Percentiles rank a stretch among this genome's conserved stretches.
Conservation (phyloP, 2,329 filamentous ascomycete species). For the Calonectria naviculata region DNA sequence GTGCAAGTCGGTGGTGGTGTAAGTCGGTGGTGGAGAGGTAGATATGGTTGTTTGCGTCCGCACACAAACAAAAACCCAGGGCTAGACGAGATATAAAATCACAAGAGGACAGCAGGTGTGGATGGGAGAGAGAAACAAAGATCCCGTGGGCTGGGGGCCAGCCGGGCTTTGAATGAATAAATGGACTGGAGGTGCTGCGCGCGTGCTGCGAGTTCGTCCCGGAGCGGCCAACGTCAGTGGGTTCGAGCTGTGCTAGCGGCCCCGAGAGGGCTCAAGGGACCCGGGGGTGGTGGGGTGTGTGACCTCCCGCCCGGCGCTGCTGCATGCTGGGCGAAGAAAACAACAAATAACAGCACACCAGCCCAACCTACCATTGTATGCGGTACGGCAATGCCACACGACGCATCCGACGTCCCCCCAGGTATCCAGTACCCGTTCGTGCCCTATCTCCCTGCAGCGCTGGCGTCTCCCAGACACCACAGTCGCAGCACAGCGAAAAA, state of each 20-base stretch:
- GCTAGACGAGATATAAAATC: background rate
- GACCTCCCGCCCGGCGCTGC: background rate
- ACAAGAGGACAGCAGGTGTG: background rate
- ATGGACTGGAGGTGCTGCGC: background rate
- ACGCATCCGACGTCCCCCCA: background rate
- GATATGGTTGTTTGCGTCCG: background rate
- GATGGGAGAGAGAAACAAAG: background rate
- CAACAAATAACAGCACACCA: background rate
- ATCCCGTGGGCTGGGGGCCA: constrained; percentile 23
- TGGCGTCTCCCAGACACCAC: background rate
- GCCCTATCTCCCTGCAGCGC: background rate
- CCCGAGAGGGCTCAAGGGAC: background rate
- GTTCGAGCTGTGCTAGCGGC: background rate
- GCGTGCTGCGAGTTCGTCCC: background rate
- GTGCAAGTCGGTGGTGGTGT: constrained; percentile 7
- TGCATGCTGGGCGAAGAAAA: background rate
- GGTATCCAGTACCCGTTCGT: background rate
- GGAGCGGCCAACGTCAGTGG: background rate
- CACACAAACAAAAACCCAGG: background rate
- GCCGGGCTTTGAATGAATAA: constrained; percentile 9
- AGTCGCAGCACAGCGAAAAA: background rate
- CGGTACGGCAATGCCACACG: background rate
- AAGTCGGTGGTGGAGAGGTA: background rate
- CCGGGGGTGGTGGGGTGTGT: background rate
- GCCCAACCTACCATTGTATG: background rate